These are phyloP conservation scores for Lecanicillium sp. DNA, from an alignment of 2,329 filamentous ascomycete species.

Conservation along the genomic window DNA sequence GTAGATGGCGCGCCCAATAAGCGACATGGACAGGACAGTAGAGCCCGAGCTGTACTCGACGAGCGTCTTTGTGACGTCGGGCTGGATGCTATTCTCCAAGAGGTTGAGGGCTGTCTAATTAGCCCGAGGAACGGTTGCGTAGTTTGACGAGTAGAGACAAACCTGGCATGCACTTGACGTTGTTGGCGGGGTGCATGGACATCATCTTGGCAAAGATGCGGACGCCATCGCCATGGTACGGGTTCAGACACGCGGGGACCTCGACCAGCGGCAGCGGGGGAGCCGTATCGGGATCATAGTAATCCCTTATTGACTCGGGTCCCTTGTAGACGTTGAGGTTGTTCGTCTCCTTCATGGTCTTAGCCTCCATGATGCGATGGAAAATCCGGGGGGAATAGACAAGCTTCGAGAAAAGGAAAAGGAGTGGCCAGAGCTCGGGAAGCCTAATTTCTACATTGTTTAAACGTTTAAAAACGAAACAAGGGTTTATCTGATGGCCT, in stretches of 20 bases:
- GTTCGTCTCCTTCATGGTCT: constrained; percentile 17
- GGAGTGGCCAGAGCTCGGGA: not conserved
- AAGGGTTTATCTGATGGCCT: not conserved
- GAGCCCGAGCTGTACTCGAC: constrained; percentile 58
- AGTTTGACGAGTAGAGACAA: constrained; percentile 6
- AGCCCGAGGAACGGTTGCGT: not conserved
- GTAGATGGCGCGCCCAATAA: constrained; percentile 46
- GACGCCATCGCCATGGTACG: constrained; percentile 50
- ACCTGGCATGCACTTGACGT: constrained; percentile 59
- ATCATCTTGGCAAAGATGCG: constrained; percentile 62
- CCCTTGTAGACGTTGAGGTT: constrained; percentile 52
- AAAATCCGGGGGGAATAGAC: too few species aligned
- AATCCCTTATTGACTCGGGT: constrained; percentile 49
- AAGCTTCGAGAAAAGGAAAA: too few species aligned
- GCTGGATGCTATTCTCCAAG: constrained; percentile 34
- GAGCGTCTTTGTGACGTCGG: constrained; percentile 40
- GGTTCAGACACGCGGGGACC: constrained; percentile 51
- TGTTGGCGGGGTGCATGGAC: constrained; percentile 58
- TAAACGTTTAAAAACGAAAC: not conserved
- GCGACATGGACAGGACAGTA: constrained; percentile 54
- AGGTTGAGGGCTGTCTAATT: constrained; percentile 42
- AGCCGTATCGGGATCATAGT: constrained; percentile 52
- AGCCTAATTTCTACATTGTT: not conserved
- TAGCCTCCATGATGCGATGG: too few species aligned
- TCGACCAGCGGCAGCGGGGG: constrained; percentile 58